Evolutionary conservation across 257 asterid genomes (phyloP).

Genomic region (Gardenia jasminoides): DNA sequence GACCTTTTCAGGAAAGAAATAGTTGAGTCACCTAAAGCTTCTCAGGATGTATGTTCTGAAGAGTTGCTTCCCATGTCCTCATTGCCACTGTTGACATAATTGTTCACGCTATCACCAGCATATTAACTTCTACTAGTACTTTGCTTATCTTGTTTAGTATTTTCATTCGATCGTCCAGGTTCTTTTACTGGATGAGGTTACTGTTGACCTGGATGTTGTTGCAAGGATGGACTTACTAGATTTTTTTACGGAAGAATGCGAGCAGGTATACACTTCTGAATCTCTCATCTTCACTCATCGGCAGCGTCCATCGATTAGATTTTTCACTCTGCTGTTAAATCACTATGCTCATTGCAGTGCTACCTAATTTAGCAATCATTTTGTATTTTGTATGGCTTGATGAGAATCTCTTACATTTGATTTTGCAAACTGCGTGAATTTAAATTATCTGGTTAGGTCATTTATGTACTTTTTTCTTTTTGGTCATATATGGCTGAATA

Average conservation of each 20-base stretch:
- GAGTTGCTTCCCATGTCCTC: neutral
- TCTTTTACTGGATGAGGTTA: constrained; percentile 94
- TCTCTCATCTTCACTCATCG: neutral
- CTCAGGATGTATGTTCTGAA: neutral
- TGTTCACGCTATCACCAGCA: neutral
- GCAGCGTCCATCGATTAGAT: neutral
- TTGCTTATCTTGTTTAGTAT: neutral
- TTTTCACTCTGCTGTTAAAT: neutral
- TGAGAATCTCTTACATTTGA: neutral
- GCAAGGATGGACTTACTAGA: constrained; percentile 97
- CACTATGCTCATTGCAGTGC: neutral
- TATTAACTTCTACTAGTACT: neutral
- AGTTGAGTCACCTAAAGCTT: too few relatives aligned
- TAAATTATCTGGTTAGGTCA: neutral
- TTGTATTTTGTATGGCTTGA: neutral
- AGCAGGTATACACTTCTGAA: constrained; percentile 47
- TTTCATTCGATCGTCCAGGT: constrained; percentile 44
- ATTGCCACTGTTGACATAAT: neutral
- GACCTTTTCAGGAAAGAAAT: too few relatives aligned
- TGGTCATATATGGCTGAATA: neutral
- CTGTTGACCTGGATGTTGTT: constrained; percentile 93
- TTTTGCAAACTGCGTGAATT: neutral
- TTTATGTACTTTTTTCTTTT: too few relatives aligned
- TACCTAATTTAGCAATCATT: neutral
- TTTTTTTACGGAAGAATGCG: constrained; percentile 87